Evolutionary conservation across 345 rosid genomes (phyloP), one percentile per base, ranked within the genome.

Genomic region (Hibiscus mutabilis): DNA sequence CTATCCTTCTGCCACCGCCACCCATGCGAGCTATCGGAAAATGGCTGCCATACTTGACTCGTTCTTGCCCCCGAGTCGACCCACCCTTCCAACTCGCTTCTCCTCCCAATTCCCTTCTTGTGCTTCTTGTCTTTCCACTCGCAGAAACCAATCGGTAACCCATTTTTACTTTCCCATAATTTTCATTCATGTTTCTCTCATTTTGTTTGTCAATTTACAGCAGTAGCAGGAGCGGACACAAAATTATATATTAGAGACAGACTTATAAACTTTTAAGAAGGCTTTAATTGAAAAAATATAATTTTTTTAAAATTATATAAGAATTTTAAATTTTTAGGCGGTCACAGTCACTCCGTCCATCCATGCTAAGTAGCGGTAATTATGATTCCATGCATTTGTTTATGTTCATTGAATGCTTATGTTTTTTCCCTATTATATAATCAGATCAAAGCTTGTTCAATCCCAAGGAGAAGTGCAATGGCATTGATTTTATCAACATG

Each of bases 391-490:
- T 35, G 40, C 40, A 35, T 35, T 35, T 35, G 14, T 60, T 31
- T 5, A 29, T 60, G 66, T 33, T 46, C 3, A 14, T 2, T 46
- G 73, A 96, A 94, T 69, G 96, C 98, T 47, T 79, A 52, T 75
- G 85, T 94, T 2, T 6, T 14, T 49, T 3, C 53, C 53, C 18
- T 3, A 31, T 4, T 4, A 19, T 52, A 16, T 52, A 16, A 52
- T n/a, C 57, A 53, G 57, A 53, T n/a, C 7, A 53, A 0, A 53
- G 57, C 57, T 18, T 53, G 2, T 18, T 53, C 57, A 53, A 53
- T 53, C 57, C 12, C 57, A 13, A 47, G 53, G 24, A 53, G 57
- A 24, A 53, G 18, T 7, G 57, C 57, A 53, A 53, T 53, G 57
- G 57, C 57, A 2, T 18, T 63, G 49, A 18, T 37, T 22, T 62